Base-by-base conservation (phyloP, 257 asterid species). In the Solanum commersonii region DNA sequence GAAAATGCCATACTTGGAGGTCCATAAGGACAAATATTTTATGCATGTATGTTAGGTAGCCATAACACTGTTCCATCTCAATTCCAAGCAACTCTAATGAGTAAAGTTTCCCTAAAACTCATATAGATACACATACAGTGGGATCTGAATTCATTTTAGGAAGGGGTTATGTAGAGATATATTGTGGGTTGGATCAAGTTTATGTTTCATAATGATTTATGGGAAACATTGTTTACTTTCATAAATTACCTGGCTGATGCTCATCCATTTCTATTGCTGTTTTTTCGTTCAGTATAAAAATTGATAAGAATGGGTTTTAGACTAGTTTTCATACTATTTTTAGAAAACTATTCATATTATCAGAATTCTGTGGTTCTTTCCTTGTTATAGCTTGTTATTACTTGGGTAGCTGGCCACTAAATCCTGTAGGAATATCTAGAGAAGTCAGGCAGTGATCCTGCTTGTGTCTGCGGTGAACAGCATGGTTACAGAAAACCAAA, bases 1-100 rank as follows among this genome's bases (percentile, higher is more conserved):
- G 99, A 97, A 88, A 97, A 97, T 86, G 99, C 99, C 67, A 94
- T 97, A 87, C 99, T 97, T 70, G 99, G 99, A 92, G 99, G 99
- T 72, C 99, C 99, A 63, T 94, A 90, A 93, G 84, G 84, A 74
- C 67, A 10, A 16, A 63, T n/a, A 25, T 56, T 18, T 16, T 70
- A 42, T 27, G 44, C 10, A 31, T 40, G 15, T 25, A 23, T 42
- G 59, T 14, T 37, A 68, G 44, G n/a, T 29, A 49, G 27, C 68
- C 18, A 3, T 8, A 10, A 12, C 37, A 23, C 67, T 5, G 68
- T 60, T 27, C 68, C 68, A 31, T 46, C 68, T 81, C 18, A 81
- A 46, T 81, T 49, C 31, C 86, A 49, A 82, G 86, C 68, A 82
- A 82, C 71, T 82, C 70, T 31, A 49, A 82, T 49, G 86, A 46